These are phyloP conservation scores for Apiospora kogelbergensis DNA, from an alignment of 2,329 filamentous ascomycete species.

Conservation along the genomic window DNA sequence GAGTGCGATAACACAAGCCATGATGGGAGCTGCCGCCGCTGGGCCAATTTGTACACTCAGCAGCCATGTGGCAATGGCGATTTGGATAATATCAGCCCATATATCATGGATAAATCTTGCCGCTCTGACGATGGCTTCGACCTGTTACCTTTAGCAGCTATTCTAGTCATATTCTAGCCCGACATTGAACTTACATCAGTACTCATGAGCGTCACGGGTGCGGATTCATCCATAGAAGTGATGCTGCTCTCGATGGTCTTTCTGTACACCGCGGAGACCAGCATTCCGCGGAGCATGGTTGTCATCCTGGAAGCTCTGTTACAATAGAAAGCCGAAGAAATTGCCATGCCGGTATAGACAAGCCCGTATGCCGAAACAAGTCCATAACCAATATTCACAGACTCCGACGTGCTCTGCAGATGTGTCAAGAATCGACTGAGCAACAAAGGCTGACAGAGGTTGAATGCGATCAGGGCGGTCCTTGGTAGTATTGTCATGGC, in stretches of 20 bases:
- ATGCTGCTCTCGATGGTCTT: conserved; percentile 33
- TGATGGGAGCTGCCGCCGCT: conserved; percentile 33
- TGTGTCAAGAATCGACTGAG: conserved; percentile 34
- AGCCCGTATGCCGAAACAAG: conserved; percentile 34
- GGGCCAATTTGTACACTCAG: conserved; percentile 34
- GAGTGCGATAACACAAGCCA: conserved; percentile 29
- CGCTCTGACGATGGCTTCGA: conserved; percentile 37
- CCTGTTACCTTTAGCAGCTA: conserved; percentile 20
- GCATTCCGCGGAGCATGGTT: conserved; percentile 30
- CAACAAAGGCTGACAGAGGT: conserved; percentile 37
- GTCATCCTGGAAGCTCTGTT: conserved; percentile 33
- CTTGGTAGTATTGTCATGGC: conserved; percentile 32
- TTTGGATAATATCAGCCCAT: conserved; percentile 37
- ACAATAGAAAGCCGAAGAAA: conserved; percentile 32
- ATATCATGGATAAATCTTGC: conserved; percentile 36
- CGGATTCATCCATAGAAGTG: conserved; percentile 29
- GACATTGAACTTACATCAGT: conserved; percentile 31
- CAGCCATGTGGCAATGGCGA: conserved; percentile 34
- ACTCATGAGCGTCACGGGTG: conserved; percentile 42
- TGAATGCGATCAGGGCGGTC: conserved; percentile 34
- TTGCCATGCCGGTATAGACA: conserved; percentile 32
- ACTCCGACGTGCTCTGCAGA: conserved; percentile 25
- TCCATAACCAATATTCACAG: conserved; percentile 29
- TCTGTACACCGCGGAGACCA: conserved; percentile 34
- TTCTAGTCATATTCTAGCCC: neutral